These are phyloP conservation scores for Apophysomyces elegans DNA, from an alignment of 371 early-diverging fungal genomes.

Conservation along the genomic window DNA sequence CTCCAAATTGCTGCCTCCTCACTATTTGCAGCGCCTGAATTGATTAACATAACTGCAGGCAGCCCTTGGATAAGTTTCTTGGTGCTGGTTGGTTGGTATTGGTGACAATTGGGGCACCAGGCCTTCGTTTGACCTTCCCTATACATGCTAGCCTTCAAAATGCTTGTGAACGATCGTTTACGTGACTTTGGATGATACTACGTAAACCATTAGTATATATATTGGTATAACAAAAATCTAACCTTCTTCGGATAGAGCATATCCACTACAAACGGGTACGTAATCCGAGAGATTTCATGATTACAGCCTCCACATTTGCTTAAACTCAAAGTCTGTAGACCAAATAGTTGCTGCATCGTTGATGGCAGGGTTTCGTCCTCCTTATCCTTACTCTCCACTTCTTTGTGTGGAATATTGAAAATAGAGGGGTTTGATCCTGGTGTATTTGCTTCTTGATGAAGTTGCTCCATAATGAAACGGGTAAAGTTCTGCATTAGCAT, in stretches of 20 bases:
- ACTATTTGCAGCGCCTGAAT: slow-evolving; percentile 64
- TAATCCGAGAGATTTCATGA: slow-evolving; percentile 62
- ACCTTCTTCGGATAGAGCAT: slow-evolving; percentile 72
- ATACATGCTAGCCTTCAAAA: slow-evolving; percentile 70
- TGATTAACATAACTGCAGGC: slow-evolving; percentile 72
- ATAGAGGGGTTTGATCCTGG: slow-evolving; percentile 40
- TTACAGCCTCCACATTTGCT: slow-evolving; percentile 70
- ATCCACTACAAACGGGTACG: slow-evolving; percentile 81
- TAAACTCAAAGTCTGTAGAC: slow-evolving; percentile 63
- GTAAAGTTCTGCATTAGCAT: slow-evolving; percentile 82
- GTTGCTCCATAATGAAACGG: slow-evolving; percentile 90
- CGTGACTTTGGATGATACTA: slow-evolving; percentile 40
- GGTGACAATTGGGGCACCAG: slow-evolving; percentile 78
- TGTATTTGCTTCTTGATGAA: slow-evolving; percentile 72
- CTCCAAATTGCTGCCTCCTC: slow-evolving; percentile 61
- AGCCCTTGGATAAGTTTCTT: slow-evolving; percentile 63
- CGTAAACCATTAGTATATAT: slow-evolving; percentile 3
- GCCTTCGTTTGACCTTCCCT: slow-evolving; percentile 78
- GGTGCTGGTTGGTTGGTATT: slow-evolving; percentile 72
- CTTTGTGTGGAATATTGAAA: slow-evolving; percentile 23
- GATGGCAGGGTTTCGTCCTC: slow-evolving; percentile 37
- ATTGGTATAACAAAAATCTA: neutral
- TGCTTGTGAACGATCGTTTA: slow-evolving; percentile 59
- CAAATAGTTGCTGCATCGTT: slow-evolving; percentile 76
- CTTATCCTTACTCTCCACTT: slow-evolving; percentile 16